These are phyloP conservation scores for Coemansia sp. DNA, from an alignment of 192 early-diverging fungal species.

Conservation along the genomic window DNA sequence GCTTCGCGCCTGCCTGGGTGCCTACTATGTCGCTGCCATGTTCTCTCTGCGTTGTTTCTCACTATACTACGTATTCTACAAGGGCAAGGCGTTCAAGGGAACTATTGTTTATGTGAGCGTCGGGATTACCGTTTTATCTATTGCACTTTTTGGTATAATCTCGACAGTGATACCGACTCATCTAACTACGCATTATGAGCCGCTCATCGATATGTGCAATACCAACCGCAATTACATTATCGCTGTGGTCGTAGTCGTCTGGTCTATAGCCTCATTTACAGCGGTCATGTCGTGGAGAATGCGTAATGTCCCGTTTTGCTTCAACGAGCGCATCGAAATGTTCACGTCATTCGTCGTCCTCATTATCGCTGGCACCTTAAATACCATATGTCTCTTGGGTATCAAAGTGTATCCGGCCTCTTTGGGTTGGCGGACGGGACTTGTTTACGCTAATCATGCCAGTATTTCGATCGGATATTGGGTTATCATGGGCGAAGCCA, in stretches of 20 bases:
- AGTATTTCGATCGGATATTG: constrained; percentile 10
- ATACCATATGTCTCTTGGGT: constrained; percentile 13
- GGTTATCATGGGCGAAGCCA: constrained; percentile 23
- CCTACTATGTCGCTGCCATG: constrained; percentile 9
- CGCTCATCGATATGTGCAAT: constrained; percentile 15
- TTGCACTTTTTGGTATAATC: constrained; percentile 10
- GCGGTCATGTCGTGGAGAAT: constrained; percentile 16
- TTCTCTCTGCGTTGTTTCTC: constrained; percentile 17
- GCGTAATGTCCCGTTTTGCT: constrained; percentile 16
- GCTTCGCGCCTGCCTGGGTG: constrained; percentile 10
- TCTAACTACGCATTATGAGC: constrained; percentile 16
- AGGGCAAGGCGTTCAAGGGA: constrained; percentile 19
- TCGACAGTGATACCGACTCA: constrained; percentile 9
- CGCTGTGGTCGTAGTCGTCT: constrained; percentile 3
- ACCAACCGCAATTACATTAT: constrained; percentile 2
- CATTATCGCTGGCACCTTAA: background rate
- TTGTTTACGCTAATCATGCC: constrained; percentile 17
- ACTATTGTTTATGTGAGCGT: constrained; percentile 1
- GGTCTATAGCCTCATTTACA: constrained; percentile 9
- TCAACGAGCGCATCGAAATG: constrained; percentile 16
- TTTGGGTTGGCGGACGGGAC: constrained; percentile 12
- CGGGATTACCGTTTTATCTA: background rate
- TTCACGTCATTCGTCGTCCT: background rate
- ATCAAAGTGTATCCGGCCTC: constrained; percentile 9
- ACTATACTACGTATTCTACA: constrained; percentile 15